Evolutionary conservation across 2,329 filamentous ascomycete species (phyloP).

Genomic region (Fusarium domesticum): DNA sequence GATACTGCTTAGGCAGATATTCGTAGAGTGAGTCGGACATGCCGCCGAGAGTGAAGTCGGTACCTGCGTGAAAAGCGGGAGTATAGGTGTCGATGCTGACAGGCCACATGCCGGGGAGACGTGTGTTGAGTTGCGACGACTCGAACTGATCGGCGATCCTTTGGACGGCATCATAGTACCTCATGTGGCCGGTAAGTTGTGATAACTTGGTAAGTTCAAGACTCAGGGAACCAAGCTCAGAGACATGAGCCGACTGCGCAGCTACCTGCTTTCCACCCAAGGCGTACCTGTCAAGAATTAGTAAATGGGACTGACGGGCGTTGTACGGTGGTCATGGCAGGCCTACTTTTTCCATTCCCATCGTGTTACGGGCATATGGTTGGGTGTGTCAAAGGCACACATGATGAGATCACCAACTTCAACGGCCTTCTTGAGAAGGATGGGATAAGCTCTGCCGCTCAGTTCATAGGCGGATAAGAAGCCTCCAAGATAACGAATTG

Average conservation of each 20-base stretch:
- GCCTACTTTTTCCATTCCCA: slow-evolving; percentile 29
- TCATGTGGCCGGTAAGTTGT: slow-evolving; percentile 58
- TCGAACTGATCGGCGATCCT: slow-evolving; percentile 56
- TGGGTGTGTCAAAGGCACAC: slow-evolving; percentile 63
- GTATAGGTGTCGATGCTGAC: slow-evolving; percentile 45
- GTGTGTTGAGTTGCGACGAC: slow-evolving; percentile 49
- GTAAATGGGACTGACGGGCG: too few species aligned
- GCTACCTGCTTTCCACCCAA: slow-evolving; percentile 25
- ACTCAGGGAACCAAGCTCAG: slow-evolving; percentile 49
- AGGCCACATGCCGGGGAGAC: slow-evolving; percentile 62
- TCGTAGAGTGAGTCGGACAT: slow-evolving; percentile 59
- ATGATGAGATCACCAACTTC: slow-evolving; percentile 62
- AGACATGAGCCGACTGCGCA: slow-evolving; percentile 23
- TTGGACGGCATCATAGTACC: slow-evolving; percentile 60
- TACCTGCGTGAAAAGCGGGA: slow-evolving; percentile 25
- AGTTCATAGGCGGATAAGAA: slow-evolving; percentile 65
- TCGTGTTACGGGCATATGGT: slow-evolving; percentile 52
- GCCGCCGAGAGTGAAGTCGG: slow-evolving; percentile 54
- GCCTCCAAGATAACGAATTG: slow-evolving; percentile 65
- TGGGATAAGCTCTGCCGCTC: slow-evolving; percentile 45
- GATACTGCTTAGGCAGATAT: slow-evolving; percentile 65
- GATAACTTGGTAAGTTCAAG: slow-evolving; percentile 64
- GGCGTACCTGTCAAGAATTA: slow-evolving; percentile 20
- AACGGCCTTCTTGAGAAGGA: slow-evolving; percentile 57
- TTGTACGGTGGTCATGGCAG: too few species aligned